Evolutionary conservation across 2,329 filamentous ascomycete genomes (phyloP).

Genomic region (Ascochyta rabiei): DNA sequence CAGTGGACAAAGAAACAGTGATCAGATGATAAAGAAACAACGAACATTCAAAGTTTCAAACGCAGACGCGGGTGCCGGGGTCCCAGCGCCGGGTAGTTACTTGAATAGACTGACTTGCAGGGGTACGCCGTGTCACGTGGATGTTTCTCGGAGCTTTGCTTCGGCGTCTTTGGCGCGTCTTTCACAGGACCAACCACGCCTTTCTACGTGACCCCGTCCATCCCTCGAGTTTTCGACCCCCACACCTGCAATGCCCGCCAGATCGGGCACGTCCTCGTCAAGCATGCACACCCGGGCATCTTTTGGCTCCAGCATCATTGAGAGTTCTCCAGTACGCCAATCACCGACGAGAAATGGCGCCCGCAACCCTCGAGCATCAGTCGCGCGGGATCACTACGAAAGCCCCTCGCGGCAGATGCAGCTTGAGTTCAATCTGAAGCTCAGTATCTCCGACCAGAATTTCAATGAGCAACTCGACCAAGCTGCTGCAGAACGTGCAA

Average conservation of each 20-base stretch:
- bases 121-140: slow-evolving; percentile 15
- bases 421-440: slow-evolving; percentile 52
- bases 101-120: not conserved
- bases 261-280: slow-evolving; percentile 42
- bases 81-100: not conserved
- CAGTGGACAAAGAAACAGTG: not conserved
- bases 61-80: slow-evolving; percentile 5
- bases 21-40: slow-evolving; percentile 2
- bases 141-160: slow-evolving; percentile 9
- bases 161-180: slow-evolving; percentile 23
- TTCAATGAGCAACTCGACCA: slow-evolving; percentile 67
- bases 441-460: slow-evolving; percentile 49
- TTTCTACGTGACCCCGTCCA: slow-evolving; percentile 21
- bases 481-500: slow-evolving; percentile 66
- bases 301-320: slow-evolving; percentile 40
- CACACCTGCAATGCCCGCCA: slow-evolving; percentile 34
- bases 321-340: slow-evolving; percentile 39
- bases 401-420: slow-evolving; percentile 45
- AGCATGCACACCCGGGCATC: slow-evolving; percentile 45
- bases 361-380: slow-evolving; percentile 31
- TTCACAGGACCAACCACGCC: slow-evolving; percentile 28
- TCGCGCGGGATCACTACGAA: slow-evolving; percentile 33
- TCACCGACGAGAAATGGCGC: slow-evolving; percentile 39
- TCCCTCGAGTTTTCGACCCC: slow-evolving; percentile 5
- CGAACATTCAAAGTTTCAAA: slow-evolving; percentile 9